Evolutionary conservation across 371 early-diverging fungal species (phyloP), one percentile per base, ranked within the genome.

Genomic region (Apophysomyces trapeziformis): DNA sequence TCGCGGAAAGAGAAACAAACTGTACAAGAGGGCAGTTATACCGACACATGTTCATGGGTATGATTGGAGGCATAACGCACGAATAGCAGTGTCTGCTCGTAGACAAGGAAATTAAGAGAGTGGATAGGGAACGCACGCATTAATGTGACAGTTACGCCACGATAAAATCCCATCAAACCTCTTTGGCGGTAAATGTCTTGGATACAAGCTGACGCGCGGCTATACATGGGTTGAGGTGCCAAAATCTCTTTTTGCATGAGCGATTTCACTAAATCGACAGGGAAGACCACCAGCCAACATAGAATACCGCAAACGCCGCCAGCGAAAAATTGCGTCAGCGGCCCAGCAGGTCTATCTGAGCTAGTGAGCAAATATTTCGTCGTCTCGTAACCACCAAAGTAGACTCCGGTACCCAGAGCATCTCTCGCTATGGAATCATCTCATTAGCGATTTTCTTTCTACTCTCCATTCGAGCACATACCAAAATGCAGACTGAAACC

Each of bases 261-360:
- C 0, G 92, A 89, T 68, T 93, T 93, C 16, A 93, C 84, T 50
- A 92, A 68, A 69, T 94, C 95, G 5, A 92, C 72, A 5, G 95
- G 95, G 66, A 94, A 94, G 7, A 92, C 89, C 2, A 91, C 79
- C 54, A 92, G 71, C 94, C 95, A 93, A 5, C 90, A 90, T 60
- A 92, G 71, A 4, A 92, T 86, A 18, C 95, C 95, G 69, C 92
- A 90, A 6, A 87, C 76, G n/a, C 92, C 93, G 41, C 92, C 93
- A 6, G 93, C 89, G 26, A 92, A 65, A 73, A 92, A 87, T 41
- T 90, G 91, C 0, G 88, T 87, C 67, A 88, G 71, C 12, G 89
- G 90, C 4, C 90, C 90, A 4, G 91, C 81, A 36, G 75, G 74
- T 39, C 72, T 67, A 59, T 71, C 72, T 64, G 64, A 57, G 7